Percentiles rank a stretch among this genome's conserved stretches.
Evolutionary conservation across 352 stramenopile genomes (phyloP).

Genomic region (Pythium folliculosum): DNA sequence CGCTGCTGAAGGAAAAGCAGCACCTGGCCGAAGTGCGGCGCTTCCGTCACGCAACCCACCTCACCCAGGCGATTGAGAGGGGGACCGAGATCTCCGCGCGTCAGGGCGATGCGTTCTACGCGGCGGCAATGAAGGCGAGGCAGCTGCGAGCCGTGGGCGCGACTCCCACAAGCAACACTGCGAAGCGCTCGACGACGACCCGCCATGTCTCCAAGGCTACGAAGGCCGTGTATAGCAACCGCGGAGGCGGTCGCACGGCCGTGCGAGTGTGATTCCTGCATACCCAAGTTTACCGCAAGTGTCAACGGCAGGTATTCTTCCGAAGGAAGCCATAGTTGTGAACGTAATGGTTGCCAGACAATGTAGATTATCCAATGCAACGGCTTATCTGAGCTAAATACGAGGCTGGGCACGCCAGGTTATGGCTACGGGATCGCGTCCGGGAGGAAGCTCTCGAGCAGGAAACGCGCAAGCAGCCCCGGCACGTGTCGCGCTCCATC

Average conservation of each 20-base stretch:
- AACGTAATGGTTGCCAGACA: too few species aligned
- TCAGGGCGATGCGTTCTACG: constrained; percentile 62
- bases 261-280: constrained; percentile 1
- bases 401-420: too few species aligned
- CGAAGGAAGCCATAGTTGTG: too few species aligned
- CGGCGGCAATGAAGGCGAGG: constrained; percentile 64
- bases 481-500: constrained; percentile 12
- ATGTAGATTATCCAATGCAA: too few species aligned
- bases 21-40: constrained; percentile 62
- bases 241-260: background rate
- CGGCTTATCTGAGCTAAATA: too few species aligned
- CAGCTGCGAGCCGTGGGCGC: constrained; percentile 22
- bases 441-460: constrained; percentile 16
- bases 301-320: too few species aligned
- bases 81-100: constrained; percentile 36
- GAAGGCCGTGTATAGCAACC: background rate
- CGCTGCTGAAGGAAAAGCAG: constrained; percentile 56
- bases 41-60: constrained; percentile 48
- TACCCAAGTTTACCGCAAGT: background rate
- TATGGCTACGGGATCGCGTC: constrained; percentile 9
- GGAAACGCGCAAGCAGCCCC: constrained; percentile 18
- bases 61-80: constrained; percentile 43
- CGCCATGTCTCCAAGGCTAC: background rate
- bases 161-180: background rate
- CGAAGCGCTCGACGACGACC: background rate